phyloP scores from a whole-genome alignment of 2,329 filamentous ascomycete genomes.

The Fusarium nelsonii region DNA sequence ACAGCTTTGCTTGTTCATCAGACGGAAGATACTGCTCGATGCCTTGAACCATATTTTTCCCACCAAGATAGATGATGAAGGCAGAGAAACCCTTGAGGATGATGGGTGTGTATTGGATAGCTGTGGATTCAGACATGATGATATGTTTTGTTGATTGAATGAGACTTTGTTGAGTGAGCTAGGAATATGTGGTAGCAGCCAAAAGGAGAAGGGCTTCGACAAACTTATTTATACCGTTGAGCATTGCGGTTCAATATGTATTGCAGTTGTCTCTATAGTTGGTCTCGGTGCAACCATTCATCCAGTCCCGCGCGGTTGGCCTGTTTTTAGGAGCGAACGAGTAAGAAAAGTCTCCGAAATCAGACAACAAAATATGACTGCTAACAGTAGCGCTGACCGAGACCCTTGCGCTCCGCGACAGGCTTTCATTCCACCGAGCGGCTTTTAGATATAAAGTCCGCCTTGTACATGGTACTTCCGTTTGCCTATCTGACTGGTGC shows the following conservation, averaged over 20 bases:
- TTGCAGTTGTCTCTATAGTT: background rate
- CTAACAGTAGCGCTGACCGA: background rate
- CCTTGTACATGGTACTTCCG: no score
- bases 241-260: no score
- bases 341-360: slow-evolving; percentile 1
- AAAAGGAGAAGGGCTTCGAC: no score
- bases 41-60: background rate
- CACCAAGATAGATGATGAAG: background rate
- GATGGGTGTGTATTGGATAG: background rate
- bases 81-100: background rate
- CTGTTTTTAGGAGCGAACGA: no score
- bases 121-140: background rate
- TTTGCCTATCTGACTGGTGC: no score
- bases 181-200: background rate
- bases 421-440: no score
- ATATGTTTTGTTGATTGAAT: background rate
- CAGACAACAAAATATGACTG: background rate
- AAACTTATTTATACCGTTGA: background rate
- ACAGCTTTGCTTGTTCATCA: background rate
- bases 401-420: background rate
- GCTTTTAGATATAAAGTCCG: no score
- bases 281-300: background rate
- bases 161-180: background rate
- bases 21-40: background rate
- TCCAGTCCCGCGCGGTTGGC: background rate